phyloP scores from a whole-genome alignment of 805 yeast species.

The Zygosaccharomyces gambellarensis region DNA sequence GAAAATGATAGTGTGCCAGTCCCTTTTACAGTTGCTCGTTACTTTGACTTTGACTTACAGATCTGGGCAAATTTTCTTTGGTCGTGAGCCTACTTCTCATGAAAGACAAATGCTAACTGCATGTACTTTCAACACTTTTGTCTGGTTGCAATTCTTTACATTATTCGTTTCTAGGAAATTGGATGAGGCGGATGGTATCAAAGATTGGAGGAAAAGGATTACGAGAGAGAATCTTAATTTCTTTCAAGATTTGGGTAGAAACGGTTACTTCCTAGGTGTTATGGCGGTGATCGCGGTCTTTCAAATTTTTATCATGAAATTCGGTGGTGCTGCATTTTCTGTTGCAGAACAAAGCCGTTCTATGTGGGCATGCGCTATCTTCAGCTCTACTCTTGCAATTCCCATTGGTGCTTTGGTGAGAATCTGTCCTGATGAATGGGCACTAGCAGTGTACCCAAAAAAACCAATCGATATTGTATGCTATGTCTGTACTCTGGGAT shows the following conservation, averaged over 20 bases:
- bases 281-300: slow-evolving; percentile 70
- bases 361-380: slow-evolving; percentile 85
- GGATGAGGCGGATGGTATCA: slow-evolving; percentile 76
- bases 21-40: slow-evolving; percentile 67
- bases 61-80: slow-evolving; percentile 59
- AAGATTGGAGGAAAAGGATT: slow-evolving; percentile 52
- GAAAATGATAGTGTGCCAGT: slow-evolving; percentile 95
- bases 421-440: slow-evolving; percentile 78
- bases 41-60: slow-evolving; percentile 75
- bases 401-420: slow-evolving; percentile 78
- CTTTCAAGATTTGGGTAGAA: slow-evolving; percentile 74
- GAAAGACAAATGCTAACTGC: slow-evolving; percentile 63
- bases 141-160: slow-evolving; percentile 96
- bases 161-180: slow-evolving; percentile 84
- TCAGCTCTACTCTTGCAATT: slow-evolving; percentile 74
- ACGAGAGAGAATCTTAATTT: slow-evolving; percentile 68
- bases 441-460: slow-evolving; percentile 50
- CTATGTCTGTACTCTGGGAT: slow-evolving; percentile 27
- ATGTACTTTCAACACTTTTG: slow-evolving; percentile 91
- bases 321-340: slow-evolving; percentile 94
- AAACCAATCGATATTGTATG: slow-evolving; percentile 9
- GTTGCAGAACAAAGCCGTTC: slow-evolving; percentile 72
- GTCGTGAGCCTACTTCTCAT: slow-evolving; percentile 32
- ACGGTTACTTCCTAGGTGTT: slow-evolving; percentile 74
- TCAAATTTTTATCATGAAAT: slow-evolving; percentile 89